These are phyloP conservation scores for Inonotus hispidus DNA, from an alignment of 1,284 basidiomycete genomes.

Conservation along the genomic window DNA sequence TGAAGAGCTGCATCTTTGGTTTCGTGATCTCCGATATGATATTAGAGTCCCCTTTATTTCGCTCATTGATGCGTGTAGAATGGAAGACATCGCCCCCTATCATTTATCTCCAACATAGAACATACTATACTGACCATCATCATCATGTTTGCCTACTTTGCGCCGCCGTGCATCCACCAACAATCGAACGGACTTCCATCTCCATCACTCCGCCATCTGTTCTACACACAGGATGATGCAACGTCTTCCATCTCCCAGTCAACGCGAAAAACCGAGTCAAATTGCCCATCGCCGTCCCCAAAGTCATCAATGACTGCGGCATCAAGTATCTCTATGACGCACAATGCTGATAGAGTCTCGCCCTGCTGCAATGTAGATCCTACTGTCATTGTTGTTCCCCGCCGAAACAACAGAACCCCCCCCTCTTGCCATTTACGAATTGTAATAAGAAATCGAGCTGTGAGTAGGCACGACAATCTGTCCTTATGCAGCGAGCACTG, in stretches of 20 bases:
- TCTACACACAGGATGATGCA: too few relatives aligned
- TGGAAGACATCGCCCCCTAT: too few relatives aligned
- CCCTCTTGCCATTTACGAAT: not conserved
- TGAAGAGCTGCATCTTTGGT: too few relatives aligned
- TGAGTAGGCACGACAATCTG: constrained; percentile 1
- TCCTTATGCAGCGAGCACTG: not conserved
- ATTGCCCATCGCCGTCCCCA: not conserved
- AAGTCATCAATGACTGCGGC: not conserved
- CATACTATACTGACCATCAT: too few relatives aligned
- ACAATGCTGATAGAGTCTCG: not conserved
- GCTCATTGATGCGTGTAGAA: too few relatives aligned
- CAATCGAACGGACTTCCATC: too few relatives aligned
- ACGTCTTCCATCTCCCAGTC: too few relatives aligned
- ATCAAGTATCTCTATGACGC: not conserved
- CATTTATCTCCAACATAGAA: too few relatives aligned
- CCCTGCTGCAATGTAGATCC: not conserved
- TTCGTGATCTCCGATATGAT: too few relatives aligned
- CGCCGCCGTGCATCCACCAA: too few relatives aligned
- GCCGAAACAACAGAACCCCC: not conserved
- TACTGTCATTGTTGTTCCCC: not conserved
- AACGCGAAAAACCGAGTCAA: not conserved
- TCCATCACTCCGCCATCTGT: not conserved
- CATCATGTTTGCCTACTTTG: too few relatives aligned
- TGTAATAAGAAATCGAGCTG: not conserved
- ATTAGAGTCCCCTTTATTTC: too few relatives aligned